phyloP scores from a whole-genome alignment of 352 stramenopile genomes.

The Globisporangium perplexum region DNA sequence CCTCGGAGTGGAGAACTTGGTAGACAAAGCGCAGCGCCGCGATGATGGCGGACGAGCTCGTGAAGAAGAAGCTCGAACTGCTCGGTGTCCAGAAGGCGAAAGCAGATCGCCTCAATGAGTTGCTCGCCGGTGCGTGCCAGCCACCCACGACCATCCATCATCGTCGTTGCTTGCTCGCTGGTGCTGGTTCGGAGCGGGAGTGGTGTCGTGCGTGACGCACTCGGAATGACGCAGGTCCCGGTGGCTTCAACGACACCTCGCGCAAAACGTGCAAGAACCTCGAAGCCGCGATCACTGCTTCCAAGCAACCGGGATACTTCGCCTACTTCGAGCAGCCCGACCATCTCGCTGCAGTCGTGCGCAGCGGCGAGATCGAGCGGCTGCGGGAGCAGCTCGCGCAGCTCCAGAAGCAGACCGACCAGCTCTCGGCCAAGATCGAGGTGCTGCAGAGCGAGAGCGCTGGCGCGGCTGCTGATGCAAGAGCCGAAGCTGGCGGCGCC shows the following conservation, averaged over 20 bases:
- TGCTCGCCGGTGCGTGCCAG: constrained; percentile 36
- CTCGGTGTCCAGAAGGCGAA: constrained; percentile 65
- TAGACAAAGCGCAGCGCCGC: not conserved
- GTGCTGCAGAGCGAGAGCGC: not conserved
- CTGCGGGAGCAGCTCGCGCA: constrained; percentile 53
- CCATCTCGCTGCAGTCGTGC: constrained; percentile 41
- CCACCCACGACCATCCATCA: constrained; percentile 1
- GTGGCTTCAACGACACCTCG: constrained; percentile 68
- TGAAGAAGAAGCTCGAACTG: constrained; percentile 76
- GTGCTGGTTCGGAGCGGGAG: not conserved
- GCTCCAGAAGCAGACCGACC: constrained; percentile 69
- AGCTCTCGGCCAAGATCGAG: constrained; percentile 50
- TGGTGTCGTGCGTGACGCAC: not conserved
- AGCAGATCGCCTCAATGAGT: constrained; percentile 46
- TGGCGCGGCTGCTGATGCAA: no score
- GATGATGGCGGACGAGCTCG: constrained; percentile 48
- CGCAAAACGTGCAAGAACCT: constrained; percentile 80
- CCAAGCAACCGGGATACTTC: constrained; percentile 71
- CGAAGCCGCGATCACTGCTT: constrained; percentile 66
- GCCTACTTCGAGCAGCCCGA: constrained; percentile 65
- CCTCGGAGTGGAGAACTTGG: not conserved
- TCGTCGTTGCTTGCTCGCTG: not conserved
- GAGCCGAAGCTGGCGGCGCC: constrained; percentile 1
- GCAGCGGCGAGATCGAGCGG: constrained; percentile 50
- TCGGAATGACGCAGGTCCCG: constrained; percentile 20